phyloP scores from a whole-genome alignment of 2,329 filamentous ascomycete genomes.

The Periconia sp. region DNA sequence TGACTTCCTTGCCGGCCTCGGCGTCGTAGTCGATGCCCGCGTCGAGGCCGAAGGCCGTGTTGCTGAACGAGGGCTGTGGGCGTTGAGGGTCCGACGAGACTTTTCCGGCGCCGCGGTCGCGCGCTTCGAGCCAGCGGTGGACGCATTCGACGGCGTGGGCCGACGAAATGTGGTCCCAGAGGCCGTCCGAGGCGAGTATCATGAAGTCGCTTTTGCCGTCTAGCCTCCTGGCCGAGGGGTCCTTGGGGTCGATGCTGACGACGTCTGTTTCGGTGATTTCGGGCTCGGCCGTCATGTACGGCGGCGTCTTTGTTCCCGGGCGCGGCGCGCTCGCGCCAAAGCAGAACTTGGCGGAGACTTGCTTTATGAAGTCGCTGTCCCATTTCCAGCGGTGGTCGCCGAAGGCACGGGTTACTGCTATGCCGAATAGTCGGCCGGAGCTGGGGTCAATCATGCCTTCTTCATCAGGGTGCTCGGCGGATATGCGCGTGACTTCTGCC shows the following conservation, averaged over 20 bases:
- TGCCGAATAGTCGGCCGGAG: constrained; percentile 66
- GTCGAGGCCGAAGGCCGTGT: constrained; percentile 22
- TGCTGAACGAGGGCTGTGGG: constrained; percentile 11
- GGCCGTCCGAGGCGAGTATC: constrained; percentile 70
- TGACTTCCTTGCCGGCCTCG: constrained; percentile 42
- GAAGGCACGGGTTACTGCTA: constrained; percentile 69
- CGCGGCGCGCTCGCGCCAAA: constrained; percentile 56
- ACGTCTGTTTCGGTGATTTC: constrained; percentile 65
- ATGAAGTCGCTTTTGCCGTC: constrained; percentile 59
- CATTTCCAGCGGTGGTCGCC: constrained; percentile 75
- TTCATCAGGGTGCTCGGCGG: constrained; percentile 67
- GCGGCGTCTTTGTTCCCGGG: constrained; percentile 60
- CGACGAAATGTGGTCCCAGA: constrained; percentile 68
- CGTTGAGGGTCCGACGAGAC: constrained; percentile 24
- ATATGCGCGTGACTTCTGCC: constrained; percentile 62
- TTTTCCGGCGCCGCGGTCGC: constrained; percentile 29
- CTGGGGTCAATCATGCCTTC: constrained; percentile 59
- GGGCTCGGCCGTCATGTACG: constrained; percentile 72
- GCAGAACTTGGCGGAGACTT: constrained; percentile 55
- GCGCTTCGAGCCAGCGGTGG: constrained; percentile 59
- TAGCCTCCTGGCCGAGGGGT: neutral
- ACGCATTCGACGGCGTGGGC: constrained; percentile 65
- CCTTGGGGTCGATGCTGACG: constrained; percentile 39
- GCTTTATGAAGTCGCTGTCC: constrained; percentile 56
- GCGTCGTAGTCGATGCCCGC: constrained; percentile 42